Base-by-base conservation (phyloP, 2,329 filamentous ascomycete genomes). In the Stachybotrys elegans region DNA sequence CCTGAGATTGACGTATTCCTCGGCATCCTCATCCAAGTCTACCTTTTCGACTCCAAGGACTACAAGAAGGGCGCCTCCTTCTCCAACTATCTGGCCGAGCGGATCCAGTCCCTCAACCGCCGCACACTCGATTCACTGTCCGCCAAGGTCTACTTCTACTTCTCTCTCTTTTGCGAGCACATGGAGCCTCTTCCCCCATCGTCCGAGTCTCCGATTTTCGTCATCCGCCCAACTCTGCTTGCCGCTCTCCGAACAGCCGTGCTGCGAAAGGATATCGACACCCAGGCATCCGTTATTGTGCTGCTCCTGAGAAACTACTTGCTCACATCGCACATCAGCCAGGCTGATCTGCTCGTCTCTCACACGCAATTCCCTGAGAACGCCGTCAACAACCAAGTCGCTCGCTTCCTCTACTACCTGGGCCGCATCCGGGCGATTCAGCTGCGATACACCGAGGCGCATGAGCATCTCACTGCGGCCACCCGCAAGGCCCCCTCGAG, bases 121-220 rank as follows among this genome's bases (percentile, higher is more conserved):
- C 84, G 93, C 57, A 97, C 93, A 20, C 74, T 98, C 50, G 93
- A 98, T 67, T 90, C 91, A 40, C 81, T 98, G 47, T 88, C 91
- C 47, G 90, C 92, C 52, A 94, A 94, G 68, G 90, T 92, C 51
- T 98, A 96, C 77, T 97, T 96, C 70, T 98, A 98, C 76, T 95
- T 89, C 70, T 89, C 89, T 20, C 76, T 97, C 57, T 97, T 97
- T 74, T 89, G 86, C 70, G 93, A 98, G 76, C 84, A 94, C 67
- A 79, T 94, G 49, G 81, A 83, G 48, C 91, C 92, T 19, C 80
- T 92, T 50, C 88, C 93, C 36, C 91, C 92, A 20, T 96, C 91
- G 42, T 86, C 89, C 44, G 84, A 88, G 58, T 95, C 91, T 6
- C 86, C 90, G 4, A 81, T 95, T 53, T 87, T 96, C 49, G 78